Conservation (phyloP, 345 rosid species). For the Gossypioides kirkii region DNA sequence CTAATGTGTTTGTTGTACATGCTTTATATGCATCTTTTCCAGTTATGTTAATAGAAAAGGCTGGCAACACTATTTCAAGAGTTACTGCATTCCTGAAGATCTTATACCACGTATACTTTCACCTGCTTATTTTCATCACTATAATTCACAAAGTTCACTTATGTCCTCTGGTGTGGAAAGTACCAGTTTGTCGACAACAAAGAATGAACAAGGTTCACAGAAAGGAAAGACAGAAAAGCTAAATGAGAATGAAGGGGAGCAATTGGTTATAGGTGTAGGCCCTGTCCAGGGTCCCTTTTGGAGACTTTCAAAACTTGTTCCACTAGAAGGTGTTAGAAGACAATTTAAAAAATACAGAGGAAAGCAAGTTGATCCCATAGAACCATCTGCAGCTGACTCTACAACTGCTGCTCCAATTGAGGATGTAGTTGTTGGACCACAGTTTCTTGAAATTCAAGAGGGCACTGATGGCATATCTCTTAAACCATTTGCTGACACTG, state of each 20-base stretch:
- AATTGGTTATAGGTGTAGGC: conserved; percentile 86
- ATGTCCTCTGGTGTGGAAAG: conserved; percentile 31
- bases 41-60: conserved; percentile 89
- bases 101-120: conserved; percentile 89
- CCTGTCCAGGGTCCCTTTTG: conserved; percentile 90
- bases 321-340: conserved; percentile 64
- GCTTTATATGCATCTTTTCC: background rate
- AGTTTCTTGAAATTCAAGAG: conserved; percentile 92
- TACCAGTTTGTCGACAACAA: conserved; percentile 28
- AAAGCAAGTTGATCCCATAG: conserved; percentile 43
- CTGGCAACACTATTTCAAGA: conserved; percentile 91
- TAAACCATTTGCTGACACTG: conserved; percentile 57
- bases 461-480: conserved; percentile 92
- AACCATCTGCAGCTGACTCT: conserved; percentile 42
- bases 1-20: conserved; percentile 1
- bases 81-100: conserved; percentile 97
- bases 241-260: conserved; percentile 56
- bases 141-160: conserved; percentile 60
- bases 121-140: conserved; percentile 96
- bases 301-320: conserved; percentile 94
- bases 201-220: conserved; percentile 32
- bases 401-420: conserved; percentile 39
- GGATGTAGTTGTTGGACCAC: conserved; percentile 65
- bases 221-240: conserved; percentile 42
- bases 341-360: conserved; percentile 55